Evolutionary conservation across 108 stramenopile species (phyloP).

Genomic region (Nannochloropsis oceanica): DNA sequence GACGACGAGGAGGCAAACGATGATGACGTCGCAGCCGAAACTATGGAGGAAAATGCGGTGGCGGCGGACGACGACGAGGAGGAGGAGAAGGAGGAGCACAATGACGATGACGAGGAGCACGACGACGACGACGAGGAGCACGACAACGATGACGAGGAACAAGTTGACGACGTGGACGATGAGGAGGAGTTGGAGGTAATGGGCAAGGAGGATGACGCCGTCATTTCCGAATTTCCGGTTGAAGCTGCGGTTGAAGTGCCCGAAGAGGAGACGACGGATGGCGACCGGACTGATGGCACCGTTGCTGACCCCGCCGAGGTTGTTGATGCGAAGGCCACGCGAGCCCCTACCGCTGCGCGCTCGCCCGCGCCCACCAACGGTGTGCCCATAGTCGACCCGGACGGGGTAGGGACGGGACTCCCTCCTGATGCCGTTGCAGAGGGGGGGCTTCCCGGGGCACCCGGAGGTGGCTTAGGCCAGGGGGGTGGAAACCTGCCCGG

Average conservation of each 20-base stretch:
- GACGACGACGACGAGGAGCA: not conserved
- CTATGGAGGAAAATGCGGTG: too few relatives aligned
- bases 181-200: not conserved
- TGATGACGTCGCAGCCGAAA: not conserved
- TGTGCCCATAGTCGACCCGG: not conserved
- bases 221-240: not conserved
- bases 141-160: not conserved
- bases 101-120: not conserved
- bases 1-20: not conserved
- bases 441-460: not conserved
- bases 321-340: not conserved
- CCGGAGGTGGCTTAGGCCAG: not conserved
- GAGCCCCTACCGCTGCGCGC: not conserved
- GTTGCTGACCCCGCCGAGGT: not conserved
- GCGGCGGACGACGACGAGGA: too few relatives aligned
- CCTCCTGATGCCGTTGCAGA: not conserved
- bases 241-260: not conserved
- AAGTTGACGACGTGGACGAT: not conserved
- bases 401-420: not conserved
- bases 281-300: not conserved
- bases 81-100: too few relatives aligned
- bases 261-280: not conserved
- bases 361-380: not conserved
- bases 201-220: not conserved
- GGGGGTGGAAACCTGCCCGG: not conserved